These are phyloP conservation scores for Sporothrix mexicana DNA, from an alignment of 2,329 filamentous ascomycete species.

Conservation along the genomic window DNA sequence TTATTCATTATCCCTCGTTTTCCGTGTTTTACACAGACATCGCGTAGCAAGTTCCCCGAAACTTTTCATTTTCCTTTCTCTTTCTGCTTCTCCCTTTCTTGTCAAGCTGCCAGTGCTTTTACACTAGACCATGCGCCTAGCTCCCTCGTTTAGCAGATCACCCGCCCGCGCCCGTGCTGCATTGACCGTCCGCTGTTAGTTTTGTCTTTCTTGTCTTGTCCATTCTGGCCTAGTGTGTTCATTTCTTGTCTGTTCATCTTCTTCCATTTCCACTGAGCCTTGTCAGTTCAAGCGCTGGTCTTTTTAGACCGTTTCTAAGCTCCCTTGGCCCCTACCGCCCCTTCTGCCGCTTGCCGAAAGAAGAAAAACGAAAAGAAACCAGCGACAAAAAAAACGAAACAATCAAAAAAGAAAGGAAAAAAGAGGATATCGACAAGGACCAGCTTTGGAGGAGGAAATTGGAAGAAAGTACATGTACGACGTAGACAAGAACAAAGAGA, in stretches of 20 bases:
- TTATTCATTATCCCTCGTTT: not conserved
- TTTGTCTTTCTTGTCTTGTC: not conserved
- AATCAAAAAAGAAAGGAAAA: too few species aligned
- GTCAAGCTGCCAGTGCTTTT: not conserved
- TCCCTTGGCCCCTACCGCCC: not conserved
- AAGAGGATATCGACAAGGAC: too few species aligned
- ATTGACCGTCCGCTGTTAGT: not conserved
- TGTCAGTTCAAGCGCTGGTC: not conserved
- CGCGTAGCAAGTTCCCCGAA: not conserved
- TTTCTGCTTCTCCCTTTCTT: too few species aligned
- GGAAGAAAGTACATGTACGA: not conserved
- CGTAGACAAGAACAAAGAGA: too few species aligned
- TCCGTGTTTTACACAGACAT: not conserved
- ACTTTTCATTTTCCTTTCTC: not conserved
- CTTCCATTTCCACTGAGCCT: not conserved
- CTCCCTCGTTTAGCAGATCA: slow-evolving; percentile 24
- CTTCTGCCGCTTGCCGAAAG: not conserved
- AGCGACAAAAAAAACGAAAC: not conserved
- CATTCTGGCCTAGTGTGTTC: not conserved
- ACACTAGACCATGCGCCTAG: slow-evolving; percentile 9
- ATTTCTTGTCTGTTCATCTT: not conserved
- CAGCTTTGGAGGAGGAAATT: not conserved
- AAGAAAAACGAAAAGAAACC: not conserved
- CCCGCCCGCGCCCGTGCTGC: not conserved
- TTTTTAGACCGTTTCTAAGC: not conserved